phyloP scores from a whole-genome alignment of 2,329 filamentous ascomycete genomes.

The Pyrenochaeta sp. region DNA sequence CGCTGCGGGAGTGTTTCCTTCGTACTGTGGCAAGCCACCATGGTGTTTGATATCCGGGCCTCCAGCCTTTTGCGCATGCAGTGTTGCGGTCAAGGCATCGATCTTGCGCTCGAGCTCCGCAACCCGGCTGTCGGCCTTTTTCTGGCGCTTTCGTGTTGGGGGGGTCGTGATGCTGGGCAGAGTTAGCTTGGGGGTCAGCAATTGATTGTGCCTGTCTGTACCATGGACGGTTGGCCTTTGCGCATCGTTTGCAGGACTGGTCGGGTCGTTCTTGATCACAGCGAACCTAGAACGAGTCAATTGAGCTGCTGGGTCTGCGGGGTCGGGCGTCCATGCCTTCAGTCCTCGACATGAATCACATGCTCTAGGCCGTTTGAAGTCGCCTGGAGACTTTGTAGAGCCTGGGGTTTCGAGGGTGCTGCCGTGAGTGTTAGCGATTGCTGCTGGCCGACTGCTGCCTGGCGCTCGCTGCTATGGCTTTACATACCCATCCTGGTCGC shows the following conservation, averaged over 20 bases:
- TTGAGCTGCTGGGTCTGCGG: neutral
- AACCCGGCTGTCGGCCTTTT: slow-evolving; percentile 89
- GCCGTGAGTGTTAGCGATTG: slow-evolving; percentile 8
- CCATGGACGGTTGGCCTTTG: slow-evolving; percentile 79
- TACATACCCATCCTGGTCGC: slow-evolving; percentile 39
- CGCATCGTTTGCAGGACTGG: slow-evolving; percentile 70
- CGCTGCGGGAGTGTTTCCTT: slow-evolving; percentile 10
- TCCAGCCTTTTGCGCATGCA: slow-evolving; percentile 64
- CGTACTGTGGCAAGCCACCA: slow-evolving; percentile 32
- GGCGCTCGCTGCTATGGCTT: neutral
- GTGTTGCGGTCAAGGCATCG: slow-evolving; percentile 80
- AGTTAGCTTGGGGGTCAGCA: slow-evolving; percentile 5
- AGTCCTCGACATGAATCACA: slow-evolving; percentile 58
- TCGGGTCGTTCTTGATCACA: slow-evolving; percentile 79
- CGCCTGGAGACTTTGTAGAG: slow-evolving; percentile 41
- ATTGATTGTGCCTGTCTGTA: slow-evolving; percentile 60
- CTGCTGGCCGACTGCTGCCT: neutral
- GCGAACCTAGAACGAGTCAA: slow-evolving; percentile 63
- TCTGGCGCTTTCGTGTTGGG: slow-evolving; percentile 80
- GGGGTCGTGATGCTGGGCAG: slow-evolving; percentile 61
- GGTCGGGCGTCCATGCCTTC: slow-evolving; percentile 30
- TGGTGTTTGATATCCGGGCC: slow-evolving; percentile 28
- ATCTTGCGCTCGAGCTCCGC: slow-evolving; percentile 93
- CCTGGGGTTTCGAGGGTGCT: slow-evolving; percentile 37
- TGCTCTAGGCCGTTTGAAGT: slow-evolving; percentile 56